Conservation (phyloP, 176 grass and related monocot species). For the barley (Hordeum vulgare) region DNA sequence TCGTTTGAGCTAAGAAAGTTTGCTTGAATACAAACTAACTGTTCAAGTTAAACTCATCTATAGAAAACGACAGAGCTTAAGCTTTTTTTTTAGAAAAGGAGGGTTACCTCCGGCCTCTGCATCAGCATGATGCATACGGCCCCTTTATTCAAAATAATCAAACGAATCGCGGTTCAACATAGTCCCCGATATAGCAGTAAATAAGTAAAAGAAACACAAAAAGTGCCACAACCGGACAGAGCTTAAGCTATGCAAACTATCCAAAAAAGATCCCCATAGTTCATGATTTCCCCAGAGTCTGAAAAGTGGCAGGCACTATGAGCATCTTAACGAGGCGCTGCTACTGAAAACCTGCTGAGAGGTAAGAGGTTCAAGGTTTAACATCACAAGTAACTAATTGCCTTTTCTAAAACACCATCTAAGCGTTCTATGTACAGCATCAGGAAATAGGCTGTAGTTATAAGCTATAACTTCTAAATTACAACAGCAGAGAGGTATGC, state of each 20-base stretch:
- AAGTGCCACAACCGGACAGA: too few relatives aligned
- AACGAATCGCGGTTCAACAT: too few relatives aligned
- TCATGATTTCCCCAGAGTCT: not conserved
- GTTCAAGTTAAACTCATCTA: not conserved
- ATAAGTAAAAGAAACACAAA: too few relatives aligned
- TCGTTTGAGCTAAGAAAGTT: not conserved
- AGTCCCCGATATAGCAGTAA: too few relatives aligned
- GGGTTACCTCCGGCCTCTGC: too few relatives aligned
- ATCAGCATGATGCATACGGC: too few relatives aligned
- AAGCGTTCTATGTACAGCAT: not conserved
- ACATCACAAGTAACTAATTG: not conserved
- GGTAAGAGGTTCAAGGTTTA: slow-evolving; percentile 1
- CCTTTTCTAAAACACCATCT: not conserved
- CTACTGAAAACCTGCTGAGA: not conserved
- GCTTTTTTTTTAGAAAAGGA: too few relatives aligned
- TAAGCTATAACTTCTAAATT: not conserved
- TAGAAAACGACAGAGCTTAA: not conserved
- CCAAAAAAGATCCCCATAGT: not conserved
- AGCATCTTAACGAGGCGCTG: not conserved
- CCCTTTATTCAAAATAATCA: too few relatives aligned
- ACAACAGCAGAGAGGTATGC: not conserved
- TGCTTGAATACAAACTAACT: not conserved
- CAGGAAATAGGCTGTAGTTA: not conserved
- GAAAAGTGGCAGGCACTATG: not conserved
- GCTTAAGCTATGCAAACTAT: not conserved